phyloP scores from a whole-genome alignment of 139 green algal genomes.

The Yamagishiella unicocca region DNA sequence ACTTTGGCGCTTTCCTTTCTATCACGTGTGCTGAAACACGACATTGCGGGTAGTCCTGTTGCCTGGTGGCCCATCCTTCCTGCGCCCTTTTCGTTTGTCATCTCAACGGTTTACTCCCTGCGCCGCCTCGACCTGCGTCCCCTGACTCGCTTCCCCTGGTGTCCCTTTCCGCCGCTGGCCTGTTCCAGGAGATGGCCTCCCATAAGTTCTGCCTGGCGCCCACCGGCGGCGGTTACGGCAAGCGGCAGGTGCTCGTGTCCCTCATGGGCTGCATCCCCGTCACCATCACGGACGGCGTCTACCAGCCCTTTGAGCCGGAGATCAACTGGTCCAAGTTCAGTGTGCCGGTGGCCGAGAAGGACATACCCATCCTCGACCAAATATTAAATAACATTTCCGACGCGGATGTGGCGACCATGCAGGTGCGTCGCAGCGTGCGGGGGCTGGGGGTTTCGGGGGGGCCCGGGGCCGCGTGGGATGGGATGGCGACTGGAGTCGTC shows the following conservation, averaged over 20 bases:
- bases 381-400: not conserved
- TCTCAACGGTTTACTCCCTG: not conserved
- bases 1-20: too few species aligned
- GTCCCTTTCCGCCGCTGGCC: too few species aligned
- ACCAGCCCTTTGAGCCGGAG: constrained; percentile 62
- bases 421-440: constrained; percentile 25
- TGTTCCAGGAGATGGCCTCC: constrained; percentile 26
- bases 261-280: constrained; percentile 62
- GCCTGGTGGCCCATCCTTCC: too few species aligned
- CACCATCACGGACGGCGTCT: constrained; percentile 44
- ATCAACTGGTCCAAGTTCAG: constrained; percentile 38
- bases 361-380: constrained; percentile 44
- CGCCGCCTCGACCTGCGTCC: not conserved
- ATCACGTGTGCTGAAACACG: too few species aligned
- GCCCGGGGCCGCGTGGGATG: too few species aligned
- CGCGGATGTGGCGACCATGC: constrained; percentile 29
- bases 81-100: too few species aligned
- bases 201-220: constrained; percentile 60
- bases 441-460: not conserved
- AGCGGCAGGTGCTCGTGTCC: constrained; percentile 56
- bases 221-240: constrained; percentile 57
- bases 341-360: constrained; percentile 36
- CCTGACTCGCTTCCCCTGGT: too few species aligned
- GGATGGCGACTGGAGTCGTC: too few species aligned
- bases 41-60: too few species aligned